phyloP scores from a whole-genome alignment of 2,329 filamentous ascomycete species.

The Aspergillus hortae region DNA sequence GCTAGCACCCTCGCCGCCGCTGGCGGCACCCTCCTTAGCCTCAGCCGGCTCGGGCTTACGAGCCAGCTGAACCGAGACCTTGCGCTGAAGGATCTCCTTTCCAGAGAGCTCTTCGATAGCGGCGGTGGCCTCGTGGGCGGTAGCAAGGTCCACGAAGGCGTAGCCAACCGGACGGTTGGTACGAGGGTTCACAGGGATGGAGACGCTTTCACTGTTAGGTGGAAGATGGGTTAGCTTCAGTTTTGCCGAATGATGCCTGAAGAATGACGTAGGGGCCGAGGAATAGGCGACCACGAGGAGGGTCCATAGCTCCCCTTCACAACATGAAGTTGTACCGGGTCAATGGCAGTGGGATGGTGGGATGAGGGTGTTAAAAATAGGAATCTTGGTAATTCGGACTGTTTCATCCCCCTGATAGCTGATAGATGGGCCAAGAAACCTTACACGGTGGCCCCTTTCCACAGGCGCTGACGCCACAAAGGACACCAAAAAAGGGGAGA shows the following conservation, averaged over 20 bases:
- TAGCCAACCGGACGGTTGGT: slow-evolving; percentile 98
- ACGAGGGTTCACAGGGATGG: slow-evolving; percentile 98
- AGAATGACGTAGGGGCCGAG: neutral
- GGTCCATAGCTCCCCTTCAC: too few relatives aligned
- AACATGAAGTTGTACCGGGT: too few relatives aligned
- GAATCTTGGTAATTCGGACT: too few relatives aligned
- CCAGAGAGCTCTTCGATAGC: slow-evolving; percentile 94
- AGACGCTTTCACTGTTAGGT: slow-evolving; percentile 80
- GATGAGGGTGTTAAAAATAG: too few relatives aligned
- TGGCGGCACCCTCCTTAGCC: slow-evolving; percentile 71
- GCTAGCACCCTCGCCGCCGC: slow-evolving; percentile 69
- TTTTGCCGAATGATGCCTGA: neutral
- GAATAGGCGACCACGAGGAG: too few relatives aligned
- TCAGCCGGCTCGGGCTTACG: slow-evolving; percentile 89
- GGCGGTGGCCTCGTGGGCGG: slow-evolving; percentile 88
- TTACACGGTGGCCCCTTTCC: slow-evolving; percentile 2
- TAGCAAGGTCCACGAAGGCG: slow-evolving; percentile 97
- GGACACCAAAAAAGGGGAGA: slow-evolving; percentile 1
- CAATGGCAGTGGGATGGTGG: too few relatives aligned
- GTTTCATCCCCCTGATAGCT: too few relatives aligned
- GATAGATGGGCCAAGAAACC: neutral
- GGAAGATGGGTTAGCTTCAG: slow-evolving; percentile 33
- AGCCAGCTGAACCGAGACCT: slow-evolving; percentile 97
- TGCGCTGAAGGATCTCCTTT: slow-evolving; percentile 96
- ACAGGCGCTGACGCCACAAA: slow-evolving; percentile 1